These are phyloP conservation scores for Pinus taeda DNA, from an alignment of 75 land plant species.

Conservation along the genomic window DNA sequence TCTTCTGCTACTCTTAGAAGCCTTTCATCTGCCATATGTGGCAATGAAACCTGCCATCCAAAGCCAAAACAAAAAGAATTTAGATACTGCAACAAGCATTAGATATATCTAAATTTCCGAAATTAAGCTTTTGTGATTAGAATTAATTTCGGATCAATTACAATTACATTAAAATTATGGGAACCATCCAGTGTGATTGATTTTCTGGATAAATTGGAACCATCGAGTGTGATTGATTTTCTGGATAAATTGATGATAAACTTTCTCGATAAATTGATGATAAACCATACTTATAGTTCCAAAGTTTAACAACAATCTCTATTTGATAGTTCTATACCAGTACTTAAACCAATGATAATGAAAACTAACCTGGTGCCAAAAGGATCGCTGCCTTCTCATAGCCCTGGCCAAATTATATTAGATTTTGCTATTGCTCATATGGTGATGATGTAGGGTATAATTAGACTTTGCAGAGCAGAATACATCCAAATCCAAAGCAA, in stretches of 20 bases:
- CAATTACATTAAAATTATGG: too few relatives aligned
- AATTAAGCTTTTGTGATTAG: too few relatives aligned
- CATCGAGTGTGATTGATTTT: too few relatives aligned
- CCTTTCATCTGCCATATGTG: slow-evolving; percentile 20
- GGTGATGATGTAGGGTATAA: background rate
- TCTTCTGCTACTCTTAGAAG: slow-evolving; percentile 27
- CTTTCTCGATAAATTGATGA: too few relatives aligned
- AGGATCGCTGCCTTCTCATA: slow-evolving; percentile 11
- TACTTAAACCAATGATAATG: too few relatives aligned
- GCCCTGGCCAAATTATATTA: slow-evolving; percentile 19
- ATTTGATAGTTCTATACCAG: too few relatives aligned
- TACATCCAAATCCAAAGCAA: slow-evolving; percentile 7
- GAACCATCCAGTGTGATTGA: too few relatives aligned
- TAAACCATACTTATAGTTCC: too few relatives aligned
- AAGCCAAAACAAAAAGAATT: background rate
- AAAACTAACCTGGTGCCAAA: slow-evolving; percentile 25
- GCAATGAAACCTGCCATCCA: slow-evolving; percentile 22
- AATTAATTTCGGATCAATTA: too few relatives aligned
- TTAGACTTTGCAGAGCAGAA: slow-evolving; percentile 4
- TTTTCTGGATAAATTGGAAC: too few relatives aligned
- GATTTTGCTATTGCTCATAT: background rate
- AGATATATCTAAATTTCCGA: background rate
- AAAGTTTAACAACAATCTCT: too few relatives aligned
- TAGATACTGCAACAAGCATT: background rate
- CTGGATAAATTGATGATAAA: too few relatives aligned